These are phyloP conservation scores for Neurospora terricola DNA, from an alignment of 495 filamentous ascomycete species.

Conservation along the genomic window DNA sequence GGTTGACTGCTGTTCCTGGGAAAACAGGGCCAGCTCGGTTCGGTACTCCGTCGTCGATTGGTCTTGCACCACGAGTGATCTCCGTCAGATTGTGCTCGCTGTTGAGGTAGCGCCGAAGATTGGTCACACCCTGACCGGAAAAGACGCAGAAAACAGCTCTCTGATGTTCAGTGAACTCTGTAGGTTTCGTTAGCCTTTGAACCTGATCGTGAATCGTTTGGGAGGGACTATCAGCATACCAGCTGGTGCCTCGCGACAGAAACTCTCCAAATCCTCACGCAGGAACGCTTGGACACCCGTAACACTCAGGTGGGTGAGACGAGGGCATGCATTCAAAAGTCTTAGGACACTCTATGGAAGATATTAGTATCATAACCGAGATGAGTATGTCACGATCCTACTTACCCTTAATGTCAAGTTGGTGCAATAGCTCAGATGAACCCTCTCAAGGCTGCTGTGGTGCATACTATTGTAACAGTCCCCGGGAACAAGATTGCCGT, in stretches of 20 bases:
- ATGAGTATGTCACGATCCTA: not conserved
- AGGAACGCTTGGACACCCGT: conserved; percentile 87
- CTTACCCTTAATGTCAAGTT: conserved; percentile 70
- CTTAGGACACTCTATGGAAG: conserved; percentile 71
- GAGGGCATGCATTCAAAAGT: conserved; percentile 81
- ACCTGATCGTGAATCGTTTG: not conserved
- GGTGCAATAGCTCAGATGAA: conserved; percentile 94
- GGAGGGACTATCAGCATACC: conserved; percentile 32
- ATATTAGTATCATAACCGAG: conserved; percentile 10
- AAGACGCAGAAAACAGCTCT: conserved; percentile 96
- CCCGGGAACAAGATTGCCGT: conserved; percentile 21
- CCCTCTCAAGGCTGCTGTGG: conserved; percentile 64
- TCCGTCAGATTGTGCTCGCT: conserved; percentile 22
- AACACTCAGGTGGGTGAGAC: conserved; percentile 87
- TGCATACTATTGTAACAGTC: conserved; percentile 36
- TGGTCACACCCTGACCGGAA: conserved; percentile 72
- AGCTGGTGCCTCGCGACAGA: conserved; percentile 76
- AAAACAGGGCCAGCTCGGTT: not conserved
- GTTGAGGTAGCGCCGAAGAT: conserved; percentile 71
- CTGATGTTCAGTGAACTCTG: conserved; percentile 93
- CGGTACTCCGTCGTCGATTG: not conserved
- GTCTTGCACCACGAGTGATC: not conserved
- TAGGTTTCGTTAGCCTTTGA: conserved; percentile 19
- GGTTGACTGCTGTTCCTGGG: not conserved
- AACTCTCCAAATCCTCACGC: conserved; percentile 63